Evolutionary conservation across 495 filamentous ascomycete species (phyloP), one percentile per base, ranked within the genome.

Genomic region (Neurospora sp.): DNA sequence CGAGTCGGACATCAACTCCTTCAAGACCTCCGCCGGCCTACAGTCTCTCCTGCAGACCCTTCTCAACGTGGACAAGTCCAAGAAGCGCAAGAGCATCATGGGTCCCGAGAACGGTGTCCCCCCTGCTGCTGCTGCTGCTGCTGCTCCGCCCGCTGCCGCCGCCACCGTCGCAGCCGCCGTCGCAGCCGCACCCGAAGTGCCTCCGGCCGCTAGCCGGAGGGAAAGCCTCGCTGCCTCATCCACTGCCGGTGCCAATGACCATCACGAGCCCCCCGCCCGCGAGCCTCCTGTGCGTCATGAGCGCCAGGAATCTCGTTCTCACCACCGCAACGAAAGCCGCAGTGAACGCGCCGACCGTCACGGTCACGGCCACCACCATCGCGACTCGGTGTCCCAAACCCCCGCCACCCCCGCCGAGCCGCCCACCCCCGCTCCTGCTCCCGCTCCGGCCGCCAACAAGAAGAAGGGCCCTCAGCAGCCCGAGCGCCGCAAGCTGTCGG

Each of bases 31-130:
- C 74, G 86, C 91, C 77, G 95, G 93, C 10, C 87, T 99, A 0
- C 88, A 90, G 37, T 88, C 90, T 70, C 88, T 99, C 14, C 88
- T 97, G 69, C 90, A 94, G 76, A 92, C 90, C 71, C 90, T 99
- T 70, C 84, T 88, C 77, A 89, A 88, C 73, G 88, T 90, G 44
- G 94, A 98, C 82, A 95, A 95, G 79, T 90, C 88, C 76, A 97
- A 97, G 84, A 97, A 97, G 79, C 88, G 91, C 70, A 84, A 82
- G 76, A 82, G 83, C 49, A 80, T 91, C 18, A 86, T 91, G 78
- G 92, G 88, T 12, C 82, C 86, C 7, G 76, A 73, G 23, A 90
- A 91, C 3, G 77, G 74, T 71, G 75, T 66, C 62, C 80, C 73
- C 72, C 80, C 79, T 80, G 82, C 72, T 81, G 86, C 77, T 74